Percentiles rank a stretch among this genome's conserved stretches.
These are phyloP conservation scores for Nicotiana otophora DNA, from an alignment of 257 asterid species.

Conservation along the genomic window DNA sequence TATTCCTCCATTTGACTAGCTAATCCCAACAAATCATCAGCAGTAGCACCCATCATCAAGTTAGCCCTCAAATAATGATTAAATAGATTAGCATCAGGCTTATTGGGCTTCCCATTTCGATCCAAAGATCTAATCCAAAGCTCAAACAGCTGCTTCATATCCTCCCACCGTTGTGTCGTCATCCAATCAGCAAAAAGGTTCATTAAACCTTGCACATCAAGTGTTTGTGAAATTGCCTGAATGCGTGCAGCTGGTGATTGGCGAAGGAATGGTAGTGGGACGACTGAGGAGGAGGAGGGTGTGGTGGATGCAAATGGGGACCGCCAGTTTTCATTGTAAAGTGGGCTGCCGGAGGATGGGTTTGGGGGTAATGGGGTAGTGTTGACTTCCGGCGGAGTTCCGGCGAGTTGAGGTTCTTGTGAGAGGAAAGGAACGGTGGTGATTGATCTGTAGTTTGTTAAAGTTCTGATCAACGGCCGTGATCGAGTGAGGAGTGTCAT, in stretches of 20 bases:
- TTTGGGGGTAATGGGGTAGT: constrained; percentile 66
- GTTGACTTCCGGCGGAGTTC: constrained; percentile 16
- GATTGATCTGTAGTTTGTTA: constrained; percentile 39
- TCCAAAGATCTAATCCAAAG: constrained; percentile 64
- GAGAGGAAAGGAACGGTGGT: constrained; percentile 60
- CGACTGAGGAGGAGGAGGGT: constrained; percentile 32
- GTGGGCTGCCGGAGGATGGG: constrained; percentile 71
- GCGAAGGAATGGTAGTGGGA: constrained; percentile 25
- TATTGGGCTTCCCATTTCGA: constrained; percentile 68
- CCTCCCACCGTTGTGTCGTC: constrained; percentile 68
- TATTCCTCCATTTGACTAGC: constrained; percentile 54
- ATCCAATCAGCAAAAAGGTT: constrained; percentile 63
- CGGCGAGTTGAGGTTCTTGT: constrained; percentile 59
- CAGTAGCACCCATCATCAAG: constrained; percentile 57
- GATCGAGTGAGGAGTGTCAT: constrained; percentile 47
- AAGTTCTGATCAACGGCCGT: constrained; percentile 32
- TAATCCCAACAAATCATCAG: constrained; percentile 53
- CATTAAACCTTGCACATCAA: constrained; percentile 44
- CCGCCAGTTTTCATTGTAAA: constrained; percentile 70
- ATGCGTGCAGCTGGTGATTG: constrained; percentile 21
- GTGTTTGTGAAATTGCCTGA: constrained; percentile 40
- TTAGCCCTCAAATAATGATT: constrained; percentile 80
- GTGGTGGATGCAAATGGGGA: constrained; percentile 28
- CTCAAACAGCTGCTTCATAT: constrained; percentile 71
- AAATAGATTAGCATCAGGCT: constrained; percentile 67